Conservation (phyloP, 2,329 filamentous ascomycete genomes). For the Colletotrichum neosansevieriae region DNA sequence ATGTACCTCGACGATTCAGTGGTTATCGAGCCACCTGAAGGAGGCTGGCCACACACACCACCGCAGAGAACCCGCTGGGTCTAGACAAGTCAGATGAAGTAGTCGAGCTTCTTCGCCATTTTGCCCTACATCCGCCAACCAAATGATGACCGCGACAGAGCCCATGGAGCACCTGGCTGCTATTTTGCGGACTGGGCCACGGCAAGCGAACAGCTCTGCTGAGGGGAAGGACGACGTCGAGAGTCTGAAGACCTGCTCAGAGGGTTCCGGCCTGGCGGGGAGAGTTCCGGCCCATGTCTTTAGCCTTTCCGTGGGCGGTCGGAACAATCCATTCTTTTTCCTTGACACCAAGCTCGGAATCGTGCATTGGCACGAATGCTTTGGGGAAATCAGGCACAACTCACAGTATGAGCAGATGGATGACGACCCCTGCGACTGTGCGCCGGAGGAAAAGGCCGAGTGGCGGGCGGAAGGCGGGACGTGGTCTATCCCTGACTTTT, state of each 20-base stretch:
- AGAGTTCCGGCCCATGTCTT: constrained; percentile 28
- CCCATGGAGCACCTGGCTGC: constrained; percentile 23
- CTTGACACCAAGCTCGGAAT: constrained; percentile 46
- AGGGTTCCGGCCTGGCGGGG: constrained; percentile 35
- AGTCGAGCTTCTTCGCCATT: constrained; percentile 44
- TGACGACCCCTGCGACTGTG: constrained; percentile 43
- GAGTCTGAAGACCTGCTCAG: constrained; percentile 13
- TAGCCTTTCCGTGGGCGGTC: constrained; percentile 1
- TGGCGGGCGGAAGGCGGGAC: constrained; percentile 44
- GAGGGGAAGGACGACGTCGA: constrained; percentile 21
- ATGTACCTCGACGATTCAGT: constrained; percentile 45
- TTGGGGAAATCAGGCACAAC: constrained; percentile 21
- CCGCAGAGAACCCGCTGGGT: constrained; percentile 42
- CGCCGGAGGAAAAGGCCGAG: constrained; percentile 42
- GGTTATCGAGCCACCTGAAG: constrained; percentile 46
- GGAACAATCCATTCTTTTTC: constrained; percentile 38
- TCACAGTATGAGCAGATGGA: neutral
- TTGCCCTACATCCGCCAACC: constrained; percentile 44
- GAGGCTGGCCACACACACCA: constrained; percentile 46
- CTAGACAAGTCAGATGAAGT: constrained; percentile 45
- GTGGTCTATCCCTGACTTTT: constrained; percentile 43
- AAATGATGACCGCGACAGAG: constrained; percentile 2
- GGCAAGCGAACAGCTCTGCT: constrained; percentile 1
- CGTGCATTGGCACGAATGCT: constrained; percentile 45
- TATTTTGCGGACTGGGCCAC: constrained; percentile 5